Conservation (phyloP, 192 early-diverging fungal genomes). For the Jimgerdemannia flammicorona region DNA sequence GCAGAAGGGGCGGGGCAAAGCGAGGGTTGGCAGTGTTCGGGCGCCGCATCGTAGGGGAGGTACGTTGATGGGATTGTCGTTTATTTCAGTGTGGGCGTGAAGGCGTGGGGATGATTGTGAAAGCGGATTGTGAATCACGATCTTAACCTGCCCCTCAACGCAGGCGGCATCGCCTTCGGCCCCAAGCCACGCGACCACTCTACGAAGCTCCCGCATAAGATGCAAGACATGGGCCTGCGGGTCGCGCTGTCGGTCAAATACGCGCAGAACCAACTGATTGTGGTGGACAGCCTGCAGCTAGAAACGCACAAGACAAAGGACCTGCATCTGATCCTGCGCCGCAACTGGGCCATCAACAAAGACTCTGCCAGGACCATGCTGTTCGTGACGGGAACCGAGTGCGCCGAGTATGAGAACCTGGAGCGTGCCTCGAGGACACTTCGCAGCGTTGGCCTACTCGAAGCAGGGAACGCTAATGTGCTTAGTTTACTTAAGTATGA, state of each 20-base stretch:
- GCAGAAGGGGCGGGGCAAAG: constrained; percentile 92
- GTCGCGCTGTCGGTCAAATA: constrained; percentile 86
- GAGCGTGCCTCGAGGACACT: constrained; percentile 61
- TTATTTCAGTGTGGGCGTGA: background rate
- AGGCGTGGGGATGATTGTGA: background rate
- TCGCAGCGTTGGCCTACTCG: constrained; percentile 51
- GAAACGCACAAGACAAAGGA: constrained; percentile 56
- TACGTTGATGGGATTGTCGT: constrained; percentile 27
- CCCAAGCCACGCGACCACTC: constrained; percentile 82
- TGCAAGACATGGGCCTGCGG: constrained; percentile 81
- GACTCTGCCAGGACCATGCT: constrained; percentile 35
- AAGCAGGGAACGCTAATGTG: constrained; percentile 63
- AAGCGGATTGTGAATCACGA: background rate
- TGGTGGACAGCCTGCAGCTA: constrained; percentile 69
- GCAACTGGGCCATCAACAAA: background rate
- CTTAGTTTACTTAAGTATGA: constrained; percentile 65
- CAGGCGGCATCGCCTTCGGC: constrained; percentile 82
- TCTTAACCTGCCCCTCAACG: background rate
- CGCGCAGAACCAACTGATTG: constrained; percentile 79
- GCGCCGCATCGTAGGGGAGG: constrained; percentile 89
- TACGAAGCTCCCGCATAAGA: constrained; percentile 81
- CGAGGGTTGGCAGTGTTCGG: constrained; percentile 79
- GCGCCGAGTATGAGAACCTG: constrained; percentile 39
- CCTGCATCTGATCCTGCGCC: constrained; percentile 28
- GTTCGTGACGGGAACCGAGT: constrained; percentile 36